Base-by-base conservation (phyloP, 2,329 filamentous ascomycete genomes). In the Gremmenia infestans region DNA sequence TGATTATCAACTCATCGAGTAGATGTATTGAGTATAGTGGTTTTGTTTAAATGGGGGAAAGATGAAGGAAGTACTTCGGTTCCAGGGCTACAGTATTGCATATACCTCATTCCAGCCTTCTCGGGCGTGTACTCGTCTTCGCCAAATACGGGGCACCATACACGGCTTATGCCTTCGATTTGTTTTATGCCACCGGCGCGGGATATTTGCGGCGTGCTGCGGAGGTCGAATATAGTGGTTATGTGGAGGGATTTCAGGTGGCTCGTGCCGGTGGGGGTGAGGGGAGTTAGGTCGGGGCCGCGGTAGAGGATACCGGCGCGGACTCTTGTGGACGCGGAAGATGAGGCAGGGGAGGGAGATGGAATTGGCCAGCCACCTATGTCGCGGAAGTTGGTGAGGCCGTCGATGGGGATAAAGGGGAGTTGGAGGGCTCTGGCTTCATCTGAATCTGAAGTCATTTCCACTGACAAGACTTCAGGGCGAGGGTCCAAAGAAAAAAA, bases 331-430 rank as follows among this genome's bases (percentile, higher is more conserved):
- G 39, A 36, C 1, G 40, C 32, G 1, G 42, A 40, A 14, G 14
- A 6, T 17, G 22, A 66, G 70, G 50, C 47, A 63, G 28, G 67
- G 65, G 23, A 62, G 51, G 7, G 60, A 62, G 23, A 67, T 56
- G 25, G 7, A 50, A 80, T 68, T 15, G 76, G 72, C 59, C 82
- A 81, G 50, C 81, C 82, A 61, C 84, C 85, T 23, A 86, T 73
- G 67, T 87, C 84, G 55, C 86, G 79, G 68, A 89, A 83, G 72
- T 89, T 89, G 60, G 74, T 74, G 32, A 88, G 74, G 28, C 84
- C 85, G 1, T 77, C 71, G 43, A 86, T 72, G 55, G 66, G 50
- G 53, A 76, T 62, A 64, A 81, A 81, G 9, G 79, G 78, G 15
- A 76, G 75, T 19, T 35, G 37, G 40, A 45, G 42, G 4, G n/a